Percentiles rank a stretch among this genome's conserved stretches.
These are phyloP conservation scores for Trametes gibbosa DNA, from an alignment of 768 basidiomycete genomes.

Conservation along the genomic window DNA sequence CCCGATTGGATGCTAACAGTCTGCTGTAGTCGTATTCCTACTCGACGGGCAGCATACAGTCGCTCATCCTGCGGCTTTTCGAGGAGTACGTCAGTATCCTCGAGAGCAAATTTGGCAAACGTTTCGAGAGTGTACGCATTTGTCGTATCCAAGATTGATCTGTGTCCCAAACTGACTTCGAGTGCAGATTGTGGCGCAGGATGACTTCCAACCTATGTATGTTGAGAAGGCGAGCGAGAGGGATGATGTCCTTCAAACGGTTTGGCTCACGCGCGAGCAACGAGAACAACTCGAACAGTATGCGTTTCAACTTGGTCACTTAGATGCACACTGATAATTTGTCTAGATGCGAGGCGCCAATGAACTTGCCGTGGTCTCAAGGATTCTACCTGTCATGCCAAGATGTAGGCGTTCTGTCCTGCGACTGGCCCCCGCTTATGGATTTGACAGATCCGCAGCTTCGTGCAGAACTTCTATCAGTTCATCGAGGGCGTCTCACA, in stretches of 20 bases:
- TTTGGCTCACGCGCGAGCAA: slow-evolving; percentile 78
- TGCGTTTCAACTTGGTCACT: background rate
- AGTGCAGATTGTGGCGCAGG: slow-evolving; percentile 72
- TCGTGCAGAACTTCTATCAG: slow-evolving; percentile 93
- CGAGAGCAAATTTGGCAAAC: slow-evolving; percentile 73
- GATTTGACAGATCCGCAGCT: slow-evolving; percentile 83
- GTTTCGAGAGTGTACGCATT: slow-evolving; percentile 76
- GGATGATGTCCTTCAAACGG: slow-evolving; percentile 70
- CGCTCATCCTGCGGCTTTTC: slow-evolving; percentile 83
- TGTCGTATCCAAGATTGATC: background rate
- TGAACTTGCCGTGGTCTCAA: slow-evolving; percentile 89
- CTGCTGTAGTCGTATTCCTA: slow-evolving; percentile 77
- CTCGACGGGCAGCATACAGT: slow-evolving; percentile 77
- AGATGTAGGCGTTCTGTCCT: slow-evolving; percentile 47
- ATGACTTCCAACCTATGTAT: slow-evolving; percentile 90
- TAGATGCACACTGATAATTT: background rate
- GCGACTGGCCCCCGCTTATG: no score
- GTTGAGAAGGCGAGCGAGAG: slow-evolving; percentile 58
- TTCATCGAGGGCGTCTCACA: slow-evolving; percentile 95
- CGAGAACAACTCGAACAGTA: slow-evolving; percentile 58
- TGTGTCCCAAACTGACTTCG: background rate
- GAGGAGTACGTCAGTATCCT: slow-evolving; percentile 85
- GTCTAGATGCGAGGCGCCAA: slow-evolving; percentile 58
- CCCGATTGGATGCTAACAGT: background rate
- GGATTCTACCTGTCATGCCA: slow-evolving; percentile 95